Evolutionary conservation across 2,329 filamentous ascomycete genomes (phyloP).

Genomic region (Claviceps sp.): DNA sequence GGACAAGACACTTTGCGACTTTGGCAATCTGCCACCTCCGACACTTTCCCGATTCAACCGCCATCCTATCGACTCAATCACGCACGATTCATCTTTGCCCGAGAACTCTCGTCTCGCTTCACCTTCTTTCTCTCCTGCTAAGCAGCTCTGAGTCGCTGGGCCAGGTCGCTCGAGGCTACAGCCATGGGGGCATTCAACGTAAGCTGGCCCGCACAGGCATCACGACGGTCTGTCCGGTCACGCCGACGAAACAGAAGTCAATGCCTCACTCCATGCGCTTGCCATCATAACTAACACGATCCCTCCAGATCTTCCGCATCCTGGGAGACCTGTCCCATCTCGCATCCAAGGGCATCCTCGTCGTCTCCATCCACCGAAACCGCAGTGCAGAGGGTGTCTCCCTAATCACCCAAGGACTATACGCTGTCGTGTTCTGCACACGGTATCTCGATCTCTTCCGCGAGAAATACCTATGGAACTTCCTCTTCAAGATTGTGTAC

Average conservation of each 20-base stretch:
- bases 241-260: too few relatives aligned
- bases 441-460: conserved; percentile 75
- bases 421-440: conserved; percentile 72
- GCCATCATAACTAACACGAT: background rate
- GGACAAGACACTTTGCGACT: background rate
- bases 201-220: conserved; percentile 7
- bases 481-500: conserved; percentile 81
- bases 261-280: background rate
- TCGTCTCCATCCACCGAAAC: conserved; percentile 82
- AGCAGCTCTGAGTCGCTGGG: background rate
- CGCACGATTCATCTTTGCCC: background rate
- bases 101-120: background rate
- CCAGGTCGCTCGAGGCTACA: conserved; percentile 9
- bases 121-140: background rate
- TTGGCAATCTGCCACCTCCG: background rate
- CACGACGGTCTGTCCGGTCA: too few relatives aligned
- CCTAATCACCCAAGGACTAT: conserved; percentile 80
- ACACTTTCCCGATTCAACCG: background rate
- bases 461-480: conserved; percentile 50
- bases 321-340: conserved; percentile 76
- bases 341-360: conserved; percentile 76
- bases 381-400: conserved; percentile 82
- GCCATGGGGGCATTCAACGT: conserved; percentile 30
- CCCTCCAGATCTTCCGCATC: conserved; percentile 51
- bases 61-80: too few relatives aligned